Percentiles rank a stretch among this genome's conserved stretches.
Conservation (phyloP, 2,329 filamentous ascomycete genomes). For the Monilinia polystroma region DNA sequence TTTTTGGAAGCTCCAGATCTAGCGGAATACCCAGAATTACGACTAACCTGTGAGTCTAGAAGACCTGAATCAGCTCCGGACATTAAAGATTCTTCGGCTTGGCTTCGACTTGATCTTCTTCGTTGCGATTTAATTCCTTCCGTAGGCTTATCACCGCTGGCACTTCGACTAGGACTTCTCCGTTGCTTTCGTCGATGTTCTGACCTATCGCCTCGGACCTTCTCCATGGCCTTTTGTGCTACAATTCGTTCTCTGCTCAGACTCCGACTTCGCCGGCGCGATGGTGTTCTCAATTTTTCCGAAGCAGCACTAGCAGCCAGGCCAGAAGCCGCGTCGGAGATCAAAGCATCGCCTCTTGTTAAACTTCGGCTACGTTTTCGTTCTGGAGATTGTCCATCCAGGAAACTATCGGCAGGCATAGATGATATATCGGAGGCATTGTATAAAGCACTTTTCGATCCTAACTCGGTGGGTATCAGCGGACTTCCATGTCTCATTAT, state of each 20-base stretch:
- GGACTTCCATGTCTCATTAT: conserved; percentile 70
- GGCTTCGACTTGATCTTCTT: conserved; percentile 50
- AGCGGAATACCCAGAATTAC: conserved; percentile 58
- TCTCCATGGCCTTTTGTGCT: conserved; percentile 67
- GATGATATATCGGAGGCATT: conserved; percentile 83
- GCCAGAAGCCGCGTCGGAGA: conserved; percentile 43
- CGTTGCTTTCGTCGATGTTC: conserved; percentile 44
- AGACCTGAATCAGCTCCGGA: conserved; percentile 56
- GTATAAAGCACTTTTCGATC: conserved; percentile 60
- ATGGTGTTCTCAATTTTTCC: conserved; percentile 58
- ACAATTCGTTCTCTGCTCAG: conserved; percentile 63
- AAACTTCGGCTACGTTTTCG: conserved; percentile 39
- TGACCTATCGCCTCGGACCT: conserved; percentile 55
- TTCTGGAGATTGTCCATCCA: conserved; percentile 51
- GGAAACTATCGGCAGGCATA: conserved; percentile 70
- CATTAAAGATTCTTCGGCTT: conserved; percentile 49
- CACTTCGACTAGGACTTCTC: conserved; percentile 47
- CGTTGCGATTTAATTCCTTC: conserved; percentile 48
- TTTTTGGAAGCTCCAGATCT: conserved; percentile 52
- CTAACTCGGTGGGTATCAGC: conserved; percentile 60
- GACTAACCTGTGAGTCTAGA: conserved; percentile 52
- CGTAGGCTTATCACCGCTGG: conserved; percentile 47
- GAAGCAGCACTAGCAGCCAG: conserved; percentile 41
- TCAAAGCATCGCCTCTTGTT: conserved; percentile 35
- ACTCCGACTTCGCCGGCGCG: conserved; percentile 59